Evolutionary conservation across 1,139 yeast species (phyloP).

Genomic region (Williopsis jadinii): DNA sequence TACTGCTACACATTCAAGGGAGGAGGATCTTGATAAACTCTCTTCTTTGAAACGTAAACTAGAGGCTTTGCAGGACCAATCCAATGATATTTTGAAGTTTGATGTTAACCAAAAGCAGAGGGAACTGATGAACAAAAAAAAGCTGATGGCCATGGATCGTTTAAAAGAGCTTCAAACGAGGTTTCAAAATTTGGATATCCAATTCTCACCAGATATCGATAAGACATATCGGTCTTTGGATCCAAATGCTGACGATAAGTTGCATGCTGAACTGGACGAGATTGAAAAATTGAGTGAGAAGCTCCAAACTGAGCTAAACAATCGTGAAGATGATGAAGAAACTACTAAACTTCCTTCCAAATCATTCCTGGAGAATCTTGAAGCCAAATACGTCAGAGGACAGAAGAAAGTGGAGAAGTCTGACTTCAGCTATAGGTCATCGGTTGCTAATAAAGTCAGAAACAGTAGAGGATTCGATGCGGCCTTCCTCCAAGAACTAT

Average conservation of each 20-base stretch:
- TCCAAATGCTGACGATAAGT: conserved; percentile 19
- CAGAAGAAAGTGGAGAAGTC: conserved; percentile 23
- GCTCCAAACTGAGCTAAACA: conserved; percentile 12
- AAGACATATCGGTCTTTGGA: conserved; percentile 19
- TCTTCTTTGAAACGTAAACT: conserved; percentile 51
- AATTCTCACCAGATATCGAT: conserved; percentile 27
- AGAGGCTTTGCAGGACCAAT: conserved; percentile 58
- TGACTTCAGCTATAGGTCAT: conserved; percentile 17
- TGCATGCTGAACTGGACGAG: conserved; percentile 21
- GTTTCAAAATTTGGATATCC: conserved; percentile 54
- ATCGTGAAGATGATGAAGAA: conserved; percentile 4
- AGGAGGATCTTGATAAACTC: conserved; percentile 34
- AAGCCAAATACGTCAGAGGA: conserved; percentile 47
- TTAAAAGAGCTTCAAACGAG: conserved; percentile 54
- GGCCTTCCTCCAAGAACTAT: conserved; percentile 49
- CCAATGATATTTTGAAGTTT: conserved; percentile 66
- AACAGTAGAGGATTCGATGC: conserved; percentile 39
- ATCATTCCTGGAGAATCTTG: conserved; percentile 29
- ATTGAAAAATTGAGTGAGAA: conserved; percentile 19
- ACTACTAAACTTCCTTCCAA: conserved; percentile 15
- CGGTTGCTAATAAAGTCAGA: conserved; percentile 26
- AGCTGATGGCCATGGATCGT: conserved; percentile 58
- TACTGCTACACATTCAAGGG: conserved; percentile 11
- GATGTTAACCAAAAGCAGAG: conserved; percentile 43
- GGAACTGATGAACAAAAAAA: conserved; percentile 52